Percentiles rank a stretch among this genome's conserved stretches.
Conservation (phyloP, 352 stramenopile genomes). For the Thalassiosira livingstoniorum region DNA sequence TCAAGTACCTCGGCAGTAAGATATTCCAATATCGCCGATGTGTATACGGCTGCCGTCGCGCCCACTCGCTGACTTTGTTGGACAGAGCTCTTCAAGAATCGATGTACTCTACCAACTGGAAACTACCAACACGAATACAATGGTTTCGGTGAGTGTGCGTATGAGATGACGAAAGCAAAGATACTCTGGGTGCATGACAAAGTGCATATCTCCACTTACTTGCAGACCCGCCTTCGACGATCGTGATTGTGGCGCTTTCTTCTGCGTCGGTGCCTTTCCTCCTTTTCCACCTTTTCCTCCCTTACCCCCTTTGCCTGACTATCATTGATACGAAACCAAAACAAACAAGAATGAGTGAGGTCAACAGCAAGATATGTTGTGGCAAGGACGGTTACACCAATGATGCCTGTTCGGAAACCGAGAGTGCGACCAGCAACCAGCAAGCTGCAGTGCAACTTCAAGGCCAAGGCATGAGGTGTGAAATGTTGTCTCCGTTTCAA, state of each 20-base stretch:
- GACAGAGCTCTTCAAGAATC: slow-evolving; percentile 99
- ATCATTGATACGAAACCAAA: background rate
- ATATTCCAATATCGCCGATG: slow-evolving; percentile 99
- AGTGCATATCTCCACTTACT: slow-evolving; percentile 85
- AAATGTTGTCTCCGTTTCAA: no score
- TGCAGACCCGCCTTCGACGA: slow-evolving; percentile 98
- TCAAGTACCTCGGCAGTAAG: slow-evolving; percentile 99
- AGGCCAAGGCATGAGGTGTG: no score
- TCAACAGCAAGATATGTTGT: slow-evolving; percentile 5
- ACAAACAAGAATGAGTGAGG: slow-evolving; percentile 14
- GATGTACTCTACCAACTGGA: slow-evolving; percentile 99
- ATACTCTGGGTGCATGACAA: no score
- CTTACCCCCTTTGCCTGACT: slow-evolving; percentile 93
- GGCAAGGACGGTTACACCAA: no score
- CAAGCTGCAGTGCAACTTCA: no score
- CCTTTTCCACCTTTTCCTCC: slow-evolving; percentile 98
- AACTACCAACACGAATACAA: slow-evolving; percentile 87
- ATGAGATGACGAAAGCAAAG: slow-evolving; percentile 3
- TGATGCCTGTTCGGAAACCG: no score
- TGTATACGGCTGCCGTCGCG: slow-evolving; percentile 99
- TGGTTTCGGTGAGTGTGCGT: background rate
- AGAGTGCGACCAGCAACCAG: no score
- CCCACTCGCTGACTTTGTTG: slow-evolving; percentile 98
- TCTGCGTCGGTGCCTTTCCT: slow-evolving; percentile 98
- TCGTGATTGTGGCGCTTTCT: slow-evolving; percentile 98